Evolutionary conservation across 176 grass and related monocot species (phyloP).

Genomic region (Aegilops bicornis): DNA sequence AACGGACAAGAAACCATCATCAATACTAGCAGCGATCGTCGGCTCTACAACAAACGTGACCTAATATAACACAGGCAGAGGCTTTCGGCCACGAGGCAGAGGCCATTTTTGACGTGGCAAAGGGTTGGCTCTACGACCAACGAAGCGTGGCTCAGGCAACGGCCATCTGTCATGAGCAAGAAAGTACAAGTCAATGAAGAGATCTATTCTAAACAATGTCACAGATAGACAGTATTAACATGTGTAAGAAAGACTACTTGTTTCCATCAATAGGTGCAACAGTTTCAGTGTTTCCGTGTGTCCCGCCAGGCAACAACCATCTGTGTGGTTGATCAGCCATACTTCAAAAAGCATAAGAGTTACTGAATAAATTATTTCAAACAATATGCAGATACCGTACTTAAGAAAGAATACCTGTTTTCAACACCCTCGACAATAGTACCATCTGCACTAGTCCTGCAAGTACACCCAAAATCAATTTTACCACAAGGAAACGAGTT

Average conservation of each 20-base stretch:
- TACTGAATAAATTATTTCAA: background rate
- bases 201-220: background rate
- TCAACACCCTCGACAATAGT: background rate
- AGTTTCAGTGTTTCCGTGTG: background rate
- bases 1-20: background rate
- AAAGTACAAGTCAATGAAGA: background rate
- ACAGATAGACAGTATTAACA: background rate
- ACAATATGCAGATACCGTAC: background rate
- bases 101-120: too few species aligned
- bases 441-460: background rate
- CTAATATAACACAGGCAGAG: too few species aligned
- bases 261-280: background rate
- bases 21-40: background rate
- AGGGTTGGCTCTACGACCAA: too few species aligned
- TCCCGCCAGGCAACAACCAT: background rate
- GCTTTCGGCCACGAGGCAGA: too few species aligned
- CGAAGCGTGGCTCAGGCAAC: background rate
- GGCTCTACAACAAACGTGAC: too few species aligned
- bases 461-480: background rate
- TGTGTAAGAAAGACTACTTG: constrained; percentile 8
- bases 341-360: background rate
- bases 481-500: background rate
- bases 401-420: background rate
- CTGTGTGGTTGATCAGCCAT: background rate
- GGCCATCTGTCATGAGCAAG: constrained; percentile 9